Base-by-base conservation (phyloP, 441 rosid genomes). In the Hura crepitans region DNA sequence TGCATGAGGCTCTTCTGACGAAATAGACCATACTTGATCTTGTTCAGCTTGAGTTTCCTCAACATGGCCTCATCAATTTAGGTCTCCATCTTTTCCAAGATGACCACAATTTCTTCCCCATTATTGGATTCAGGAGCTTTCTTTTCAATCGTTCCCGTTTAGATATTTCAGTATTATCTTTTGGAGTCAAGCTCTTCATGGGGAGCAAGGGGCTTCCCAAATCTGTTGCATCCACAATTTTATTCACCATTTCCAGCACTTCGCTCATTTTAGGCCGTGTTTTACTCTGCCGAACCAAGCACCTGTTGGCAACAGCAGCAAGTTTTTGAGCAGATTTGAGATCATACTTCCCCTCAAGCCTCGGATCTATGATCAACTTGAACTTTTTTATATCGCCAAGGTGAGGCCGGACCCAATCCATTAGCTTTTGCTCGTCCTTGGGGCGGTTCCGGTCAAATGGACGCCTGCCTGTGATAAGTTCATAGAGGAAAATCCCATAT, bases 401-500 rank as follows among this genome's bases (percentile, higher is more conserved):
- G 83, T 77, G 80, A 37, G 94, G 92, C 68, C 86, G 85, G 49
- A 89, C 75, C 98, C 97, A 93, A 0, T 89, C 94, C 46, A 83
- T 72, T 68, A 93, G 85, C 67, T 75, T 88, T 8, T 84, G 93
- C 77, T 84, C 87, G 13, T 83, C 82, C 6, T 69, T 76, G 0
- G 96, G 93, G 6, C 93, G 93, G 23, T 50, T 82, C 6, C 78
- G 54, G 77, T 93, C 98, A 66, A 93, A 59, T 0, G 88, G 97
- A 9, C 81, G 86, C 70, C 89, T 82, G 28, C 90, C 91, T 1
- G 97, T 93, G 69, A 93, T 69, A 23, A 93, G 86, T 85, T 93
- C 98, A 0, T 83, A 87, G 14, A 93, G 82, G 45, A 93, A 93
- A 46, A 91, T 91, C 1, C 98, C 97, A 28, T 89, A 91, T 43